phyloP scores from a whole-genome alignment of 441 rosid genomes.

The Gossypium trilobum region DNA sequence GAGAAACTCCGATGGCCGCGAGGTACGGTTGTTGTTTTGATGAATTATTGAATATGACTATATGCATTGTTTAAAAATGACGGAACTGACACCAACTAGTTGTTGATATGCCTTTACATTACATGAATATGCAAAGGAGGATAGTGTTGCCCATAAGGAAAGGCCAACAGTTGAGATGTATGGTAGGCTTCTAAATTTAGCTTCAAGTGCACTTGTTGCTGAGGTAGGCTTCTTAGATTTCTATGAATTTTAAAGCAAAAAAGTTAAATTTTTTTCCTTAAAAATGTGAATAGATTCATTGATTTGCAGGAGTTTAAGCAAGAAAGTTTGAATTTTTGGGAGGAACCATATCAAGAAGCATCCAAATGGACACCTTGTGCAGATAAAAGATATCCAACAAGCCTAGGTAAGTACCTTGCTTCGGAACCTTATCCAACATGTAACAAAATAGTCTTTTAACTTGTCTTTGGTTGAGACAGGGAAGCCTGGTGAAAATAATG shows the following conservation, averaged over 20 bases:
- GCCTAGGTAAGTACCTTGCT: slow-evolving; percentile 25
- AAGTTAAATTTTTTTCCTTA: not conserved
- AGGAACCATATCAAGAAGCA: slow-evolving; percentile 47
- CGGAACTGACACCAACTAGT: not conserved
- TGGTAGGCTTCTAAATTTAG: slow-evolving; percentile 52
- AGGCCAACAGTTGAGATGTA: slow-evolving; percentile 53
- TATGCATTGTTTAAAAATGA: not conserved
- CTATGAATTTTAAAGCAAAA: not conserved
- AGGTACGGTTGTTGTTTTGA: slow-evolving; percentile 31
- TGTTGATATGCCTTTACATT: not conserved
- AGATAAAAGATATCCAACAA: slow-evolving; percentile 26
- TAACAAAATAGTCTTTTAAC: not conserved
- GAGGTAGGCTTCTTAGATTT: slow-evolving; percentile 38
- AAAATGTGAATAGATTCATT: not conserved
- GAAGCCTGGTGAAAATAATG: slow-evolving; percentile 41
- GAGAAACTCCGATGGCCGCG: slow-evolving; percentile 18
- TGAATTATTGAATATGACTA: no score
- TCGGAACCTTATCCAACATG: not conserved
- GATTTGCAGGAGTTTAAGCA: slow-evolving; percentile 37
- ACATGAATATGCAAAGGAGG: slow-evolving; percentile 27
- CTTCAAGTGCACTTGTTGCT: slow-evolving; percentile 47
- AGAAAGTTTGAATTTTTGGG: slow-evolving; percentile 38
- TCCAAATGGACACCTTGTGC: slow-evolving; percentile 77
- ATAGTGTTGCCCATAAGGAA: slow-evolving; percentile 23
- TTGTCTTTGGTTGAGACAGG: slow-evolving; percentile 29